These are phyloP conservation scores for Hypomyces perniciosus DNA, from an alignment of 2,329 filamentous ascomycete species.

Conservation along the genomic window DNA sequence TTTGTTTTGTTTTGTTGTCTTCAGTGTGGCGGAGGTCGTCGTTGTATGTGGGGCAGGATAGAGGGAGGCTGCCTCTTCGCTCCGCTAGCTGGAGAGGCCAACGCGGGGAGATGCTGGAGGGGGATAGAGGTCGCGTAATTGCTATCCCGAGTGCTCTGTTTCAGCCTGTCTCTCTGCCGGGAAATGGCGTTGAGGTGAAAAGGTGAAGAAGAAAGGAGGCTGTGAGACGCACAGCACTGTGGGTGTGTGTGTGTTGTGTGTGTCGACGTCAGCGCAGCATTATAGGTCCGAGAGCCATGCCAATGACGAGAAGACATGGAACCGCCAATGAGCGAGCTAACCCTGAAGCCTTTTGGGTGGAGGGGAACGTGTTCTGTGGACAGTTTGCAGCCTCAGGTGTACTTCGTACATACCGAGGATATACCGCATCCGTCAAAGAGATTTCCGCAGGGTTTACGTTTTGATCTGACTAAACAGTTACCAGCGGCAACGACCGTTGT, in stretches of 20 bases:
- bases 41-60: slow-evolving; percentile 11
- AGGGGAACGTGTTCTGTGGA: background rate
- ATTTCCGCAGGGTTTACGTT: too few species aligned
- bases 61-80: slow-evolving; percentile 7
- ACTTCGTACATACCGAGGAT: slow-evolving; percentile 21
- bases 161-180: slow-evolving; percentile 16
- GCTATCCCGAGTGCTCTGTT: slow-evolving; percentile 4
- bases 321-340: slow-evolving; percentile 4
- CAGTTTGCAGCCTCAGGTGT: slow-evolving; percentile 4
- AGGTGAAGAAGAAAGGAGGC: slow-evolving; percentile 21
- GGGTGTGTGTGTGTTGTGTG: slow-evolving; percentile 28
- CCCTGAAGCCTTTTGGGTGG: background rate
- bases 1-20: slow-evolving; percentile 1
- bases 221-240: slow-evolving; percentile 26
- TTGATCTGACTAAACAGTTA: background rate
- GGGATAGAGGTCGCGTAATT: slow-evolving; percentile 11
- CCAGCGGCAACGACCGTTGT: background rate
- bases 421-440: slow-evolving; percentile 8
- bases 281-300: background rate
- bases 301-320: slow-evolving; percentile 7
- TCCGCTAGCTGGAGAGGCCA: slow-evolving; percentile 12
- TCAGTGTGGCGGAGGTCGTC: slow-evolving; percentile 11
- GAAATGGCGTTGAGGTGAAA: slow-evolving; percentile 16
- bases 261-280: slow-evolving; percentile 44
- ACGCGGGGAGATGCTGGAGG: slow-evolving; percentile 10